Percentiles rank a stretch among this genome's conserved stretches.
Evolutionary conservation across 352 stramenopile species (phyloP).

Genomic region (Albugo candida): DNA sequence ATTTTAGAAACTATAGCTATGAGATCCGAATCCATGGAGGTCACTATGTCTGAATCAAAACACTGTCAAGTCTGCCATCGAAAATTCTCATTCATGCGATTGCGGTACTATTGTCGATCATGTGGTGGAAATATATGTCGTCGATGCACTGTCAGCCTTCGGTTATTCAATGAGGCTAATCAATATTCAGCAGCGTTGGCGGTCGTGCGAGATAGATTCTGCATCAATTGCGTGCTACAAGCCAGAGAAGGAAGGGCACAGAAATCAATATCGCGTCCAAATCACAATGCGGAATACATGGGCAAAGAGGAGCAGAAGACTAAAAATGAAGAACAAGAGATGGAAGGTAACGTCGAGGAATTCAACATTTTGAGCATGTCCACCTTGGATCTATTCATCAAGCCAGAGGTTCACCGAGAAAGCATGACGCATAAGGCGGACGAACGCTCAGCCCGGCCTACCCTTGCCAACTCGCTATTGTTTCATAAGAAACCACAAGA

Average conservation of each 20-base stretch:
- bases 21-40: neutral
- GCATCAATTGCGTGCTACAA: slow-evolving; percentile 38
- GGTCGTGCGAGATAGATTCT: slow-evolving; percentile 34
- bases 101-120: slow-evolving; percentile 8
- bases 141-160: slow-evolving; percentile 33
- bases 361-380: too few relatives aligned
- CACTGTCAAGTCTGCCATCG: slow-evolving; percentile 61
- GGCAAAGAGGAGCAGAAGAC: too few relatives aligned
- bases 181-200: slow-evolving; percentile 25
- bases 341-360: too few relatives aligned
- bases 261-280: too few relatives aligned
- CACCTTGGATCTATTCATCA: too few relatives aligned
- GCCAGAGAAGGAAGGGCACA: slow-evolving; percentile 1
- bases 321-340: too few relatives aligned
- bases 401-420: too few relatives aligned
- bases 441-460: too few relatives aligned
- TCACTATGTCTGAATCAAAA: slow-evolving; percentile 4
- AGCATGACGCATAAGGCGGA: too few relatives aligned
- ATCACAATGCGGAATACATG: too few relatives aligned
- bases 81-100: slow-evolving; percentile 39
- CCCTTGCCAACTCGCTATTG: too few relatives aligned
- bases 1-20: neutral
- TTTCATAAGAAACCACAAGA: too few relatives aligned
- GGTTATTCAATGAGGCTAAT: slow-evolving; percentile 28
- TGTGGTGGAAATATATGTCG: slow-evolving; percentile 13